Evolutionary conservation across 1,284 basidiomycete species (phyloP).

Genomic region (Pascua sp.): DNA sequence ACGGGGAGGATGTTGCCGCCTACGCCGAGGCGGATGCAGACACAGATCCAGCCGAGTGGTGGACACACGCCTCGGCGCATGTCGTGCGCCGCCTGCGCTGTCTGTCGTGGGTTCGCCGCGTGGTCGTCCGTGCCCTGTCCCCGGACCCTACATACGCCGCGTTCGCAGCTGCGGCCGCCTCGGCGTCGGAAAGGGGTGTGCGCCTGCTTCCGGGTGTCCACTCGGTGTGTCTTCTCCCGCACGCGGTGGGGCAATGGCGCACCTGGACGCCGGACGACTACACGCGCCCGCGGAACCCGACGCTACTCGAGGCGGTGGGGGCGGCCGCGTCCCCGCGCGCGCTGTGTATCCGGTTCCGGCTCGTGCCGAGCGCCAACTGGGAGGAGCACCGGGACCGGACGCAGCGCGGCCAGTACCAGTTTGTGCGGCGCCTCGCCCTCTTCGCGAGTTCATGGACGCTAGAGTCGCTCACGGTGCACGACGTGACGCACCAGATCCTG

Average conservation of each 20-base stretch:
- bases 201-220: constrained; percentile 19
- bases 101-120: background rate
- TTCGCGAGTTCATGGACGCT: constrained; percentile 16
- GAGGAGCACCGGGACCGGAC: constrained; percentile 26
- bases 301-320: constrained; percentile 24
- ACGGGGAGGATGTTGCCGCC: too few species aligned
- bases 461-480: constrained; percentile 18
- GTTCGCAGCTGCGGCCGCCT: background rate
- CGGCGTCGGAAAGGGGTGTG: background rate
- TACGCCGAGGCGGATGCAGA: background rate
- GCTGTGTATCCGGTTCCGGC: constrained; percentile 26
- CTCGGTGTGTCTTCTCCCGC: constrained; percentile 20
- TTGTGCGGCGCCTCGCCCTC: constrained; percentile 20
- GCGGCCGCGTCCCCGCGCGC: constrained; percentile 8
- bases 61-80: background rate
- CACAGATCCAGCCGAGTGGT: background rate
- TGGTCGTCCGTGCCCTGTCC: constrained; percentile 3
- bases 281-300: constrained; percentile 14
- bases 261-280: constrained; percentile 24
- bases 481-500: constrained; percentile 32
- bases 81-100: background rate
- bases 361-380: constrained; percentile 24
- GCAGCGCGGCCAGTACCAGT: constrained; percentile 21
- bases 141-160: background rate
- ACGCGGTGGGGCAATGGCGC: constrained; percentile 26